Conservation (phyloP, 2,329 filamentous ascomycete species). For the Aciculosporium take region DNA sequence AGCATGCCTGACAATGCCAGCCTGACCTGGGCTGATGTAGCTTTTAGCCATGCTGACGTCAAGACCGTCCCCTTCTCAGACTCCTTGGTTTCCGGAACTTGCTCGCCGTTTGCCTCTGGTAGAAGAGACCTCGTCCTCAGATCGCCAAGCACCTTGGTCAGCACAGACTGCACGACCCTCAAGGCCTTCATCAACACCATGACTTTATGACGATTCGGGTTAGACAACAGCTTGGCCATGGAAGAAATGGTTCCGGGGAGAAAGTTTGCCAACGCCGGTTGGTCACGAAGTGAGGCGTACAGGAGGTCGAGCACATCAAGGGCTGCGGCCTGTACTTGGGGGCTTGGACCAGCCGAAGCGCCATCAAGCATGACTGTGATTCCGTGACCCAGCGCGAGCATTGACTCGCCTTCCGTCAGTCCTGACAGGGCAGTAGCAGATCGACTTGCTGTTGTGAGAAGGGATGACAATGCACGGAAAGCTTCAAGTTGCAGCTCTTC, state of each 20-base stretch:
- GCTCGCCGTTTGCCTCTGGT: constrained; percentile 15
- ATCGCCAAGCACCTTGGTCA: constrained; percentile 44
- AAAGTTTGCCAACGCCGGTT: constrained; percentile 67
- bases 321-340: constrained; percentile 58
- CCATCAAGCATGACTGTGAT: constrained; percentile 69
- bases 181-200: constrained; percentile 50
- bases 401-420: constrained; percentile 41
- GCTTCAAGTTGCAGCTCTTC: constrained; percentile 66
- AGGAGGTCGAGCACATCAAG: constrained; percentile 49
- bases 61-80: constrained; percentile 23
- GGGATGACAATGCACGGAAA: constrained; percentile 51
- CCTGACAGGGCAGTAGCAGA: constrained; percentile 33
- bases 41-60: constrained; percentile 55
- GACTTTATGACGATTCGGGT: constrained; percentile 42
- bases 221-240: constrained; percentile 60
- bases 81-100: constrained; percentile 11
- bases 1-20: constrained; percentile 66
- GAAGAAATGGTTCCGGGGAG: constrained; percentile 78
- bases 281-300: constrained; percentile 51
- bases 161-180: constrained; percentile 38
- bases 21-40: constrained; percentile 68
- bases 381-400: constrained; percentile 70
- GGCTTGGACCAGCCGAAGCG: constrained; percentile 47
- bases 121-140: constrained; percentile 35
- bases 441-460: constrained; percentile 46